Evolutionary conservation across 768 basidiomycete species (phyloP).

Genomic region (Lactarius evosmus): DNA sequence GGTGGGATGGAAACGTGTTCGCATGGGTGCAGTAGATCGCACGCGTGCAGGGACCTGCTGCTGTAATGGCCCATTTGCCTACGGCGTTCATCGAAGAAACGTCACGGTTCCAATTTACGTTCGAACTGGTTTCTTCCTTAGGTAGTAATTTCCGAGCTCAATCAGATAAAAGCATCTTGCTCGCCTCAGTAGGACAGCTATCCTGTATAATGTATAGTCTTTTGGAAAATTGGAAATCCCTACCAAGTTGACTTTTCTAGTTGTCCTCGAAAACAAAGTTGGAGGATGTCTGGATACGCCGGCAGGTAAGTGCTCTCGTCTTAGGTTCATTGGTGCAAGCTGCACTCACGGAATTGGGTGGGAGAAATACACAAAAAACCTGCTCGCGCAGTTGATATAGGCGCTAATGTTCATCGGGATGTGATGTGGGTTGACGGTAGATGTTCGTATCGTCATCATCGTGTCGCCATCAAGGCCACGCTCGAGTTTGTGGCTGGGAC

Average conservation of each 20-base stretch:
- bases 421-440: too few relatives aligned
- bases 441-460: too few relatives aligned
- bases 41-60: too few relatives aligned
- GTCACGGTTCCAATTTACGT: not conserved
- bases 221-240: not conserved
- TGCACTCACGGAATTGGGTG: not conserved
- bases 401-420: too few relatives aligned
- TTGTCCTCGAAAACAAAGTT: too few relatives aligned
- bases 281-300: too few relatives aligned
- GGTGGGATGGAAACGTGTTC: not conserved
- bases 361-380: not conserved
- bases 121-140: not conserved
- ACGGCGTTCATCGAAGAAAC: not conserved
- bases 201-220: too few relatives aligned
- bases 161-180: too few relatives aligned
- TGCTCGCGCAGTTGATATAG: not conserved
- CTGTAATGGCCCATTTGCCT: not conserved
- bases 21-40: too few relatives aligned
- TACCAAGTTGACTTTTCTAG: not conserved
- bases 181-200: too few relatives aligned
- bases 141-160: not conserved
- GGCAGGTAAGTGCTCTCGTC: not conserved
- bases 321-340: not conserved
- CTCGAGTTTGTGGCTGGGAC: not conserved
- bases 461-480: too few relatives aligned